Evolutionary conservation across 2,329 filamentous ascomycete species (phyloP).

Genomic region (Akanthomyces lecanii): DNA sequence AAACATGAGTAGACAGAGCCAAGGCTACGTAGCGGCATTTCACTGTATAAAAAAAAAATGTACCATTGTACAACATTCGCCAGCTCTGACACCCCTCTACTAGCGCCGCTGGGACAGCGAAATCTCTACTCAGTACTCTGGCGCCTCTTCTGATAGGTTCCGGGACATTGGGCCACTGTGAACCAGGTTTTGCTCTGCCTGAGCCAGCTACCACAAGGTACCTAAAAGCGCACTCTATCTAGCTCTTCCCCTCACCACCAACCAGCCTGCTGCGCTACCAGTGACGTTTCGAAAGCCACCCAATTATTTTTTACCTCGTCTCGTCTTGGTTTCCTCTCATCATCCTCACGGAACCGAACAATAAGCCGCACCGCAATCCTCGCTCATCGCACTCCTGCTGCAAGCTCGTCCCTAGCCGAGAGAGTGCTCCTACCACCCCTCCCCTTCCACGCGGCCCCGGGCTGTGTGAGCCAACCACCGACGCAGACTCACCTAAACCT

Average conservation of each 20-base stretch:
- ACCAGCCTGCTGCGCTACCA: background rate
- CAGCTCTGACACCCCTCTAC: background rate
- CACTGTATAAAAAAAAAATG: background rate
- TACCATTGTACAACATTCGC: background rate
- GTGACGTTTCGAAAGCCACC: slow-evolving; percentile 1
- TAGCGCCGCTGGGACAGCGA: background rate
- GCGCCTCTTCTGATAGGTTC: background rate
- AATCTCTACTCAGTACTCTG: background rate
- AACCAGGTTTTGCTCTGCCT: background rate
- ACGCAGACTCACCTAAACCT: background rate
- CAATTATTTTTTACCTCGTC: background rate
- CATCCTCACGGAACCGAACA: background rate
- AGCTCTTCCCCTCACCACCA: slow-evolving; percentile 9
- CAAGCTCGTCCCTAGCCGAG: background rate
- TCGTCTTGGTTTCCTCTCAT: background rate
- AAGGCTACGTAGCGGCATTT: background rate
- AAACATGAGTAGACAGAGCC: background rate
- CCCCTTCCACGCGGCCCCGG: slow-evolving; percentile 26
- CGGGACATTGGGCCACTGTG: background rate
- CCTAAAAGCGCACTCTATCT: background rate
- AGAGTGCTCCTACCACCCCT: slow-evolving; percentile 19
- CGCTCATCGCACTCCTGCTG: background rate
- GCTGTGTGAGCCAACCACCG: slow-evolving; percentile 13
- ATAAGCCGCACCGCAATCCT: background rate
- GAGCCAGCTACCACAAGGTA: background rate